Base-by-base conservation (phyloP, 2,329 filamentous ascomycete genomes). In the Pseudophaeomoniella oleicola region DNA sequence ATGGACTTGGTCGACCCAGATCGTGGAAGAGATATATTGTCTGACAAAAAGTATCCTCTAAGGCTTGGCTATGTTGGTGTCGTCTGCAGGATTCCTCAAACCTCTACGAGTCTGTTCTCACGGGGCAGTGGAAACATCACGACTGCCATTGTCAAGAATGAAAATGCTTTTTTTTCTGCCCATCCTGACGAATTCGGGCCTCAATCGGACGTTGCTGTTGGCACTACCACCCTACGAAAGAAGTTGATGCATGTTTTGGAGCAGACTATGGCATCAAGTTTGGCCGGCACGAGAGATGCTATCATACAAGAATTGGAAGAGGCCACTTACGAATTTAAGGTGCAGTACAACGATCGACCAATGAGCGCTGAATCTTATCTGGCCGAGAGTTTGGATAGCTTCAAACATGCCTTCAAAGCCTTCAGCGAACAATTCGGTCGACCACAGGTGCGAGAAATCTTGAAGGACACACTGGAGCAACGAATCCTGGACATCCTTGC, bases 211-310 rank as follows among this genome's bases (percentile, higher is more conserved):
- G 69, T 93, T 3, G 74, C 67, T 9, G 80, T 93, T 3, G 92
- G 90, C 12, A 94, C 88, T 2, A 75, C 77, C 3, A 93, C 80
- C 3, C 64, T 98, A 32, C 80, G 87, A 30, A 93, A 92, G 64
- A 96, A 94, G 59, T 69, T 98, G 37, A 98, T 98, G 88, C 78
- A 87, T 45, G 86, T 96, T 27, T 71, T 98, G 27, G 90, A 98
- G 57, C 82, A 94, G 52, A 94, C 86, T 3, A 98, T 98, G 92
- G 88, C 88, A 17, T 76, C 83, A 19, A 94, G 84, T 50, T 67
- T 98, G 37, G 82, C 90, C 48, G 77, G 76, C 38, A 98, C 90
- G 3, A 83, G 82, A 48, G 85, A 94, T 52, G 85, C 86, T 6
- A 94, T 98, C 46, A 80, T 81, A 42, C 85, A 94, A 54, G 90